Percentiles rank a stretch among this genome's conserved stretches.
These are phyloP conservation scores for Plasmodium inui DNA, from an alignment of 169 alveolate species.

Conservation along the genomic window DNA sequence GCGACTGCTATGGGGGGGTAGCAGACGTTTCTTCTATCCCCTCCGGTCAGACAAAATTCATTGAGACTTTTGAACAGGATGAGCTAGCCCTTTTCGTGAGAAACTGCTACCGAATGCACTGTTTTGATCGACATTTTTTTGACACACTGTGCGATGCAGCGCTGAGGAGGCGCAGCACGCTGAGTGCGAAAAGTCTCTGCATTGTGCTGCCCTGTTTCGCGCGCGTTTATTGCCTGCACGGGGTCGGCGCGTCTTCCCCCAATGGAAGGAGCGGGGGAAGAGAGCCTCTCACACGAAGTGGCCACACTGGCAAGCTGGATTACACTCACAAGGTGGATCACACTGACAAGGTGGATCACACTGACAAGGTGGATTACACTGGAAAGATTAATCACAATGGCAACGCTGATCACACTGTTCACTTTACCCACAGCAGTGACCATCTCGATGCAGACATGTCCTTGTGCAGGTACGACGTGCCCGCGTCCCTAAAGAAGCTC, in stretches of 20 bases:
- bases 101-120: conserved; percentile 73
- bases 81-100: conserved; percentile 49
- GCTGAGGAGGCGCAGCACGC: not conserved
- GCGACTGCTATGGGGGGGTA: not conserved
- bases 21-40: not conserved
- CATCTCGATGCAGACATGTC: conserved; percentile 37
- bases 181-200: conserved; percentile 16
- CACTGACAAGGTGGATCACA: too few species aligned
- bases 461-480: conserved; percentile 29
- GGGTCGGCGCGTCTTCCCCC: not conserved
- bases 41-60: conserved; percentile 7
- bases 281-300: not conserved
- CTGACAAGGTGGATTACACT: too few species aligned
- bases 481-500: conserved; percentile 32
- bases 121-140: conserved; percentile 63
- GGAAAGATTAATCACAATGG: too few species aligned
- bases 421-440: not conserved
- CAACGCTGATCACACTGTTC: not conserved
- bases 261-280: not conserved
- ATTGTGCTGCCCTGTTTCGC: conserved; percentile 58
- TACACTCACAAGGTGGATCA: too few species aligned
- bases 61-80: conserved; percentile 28
- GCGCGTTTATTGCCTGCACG: conserved; percentile 57
- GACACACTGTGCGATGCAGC: conserved; percentile 48
- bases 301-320: not conserved